These are phyloP conservation scores for Debaryomyces coudertii DNA, from an alignment of 1,139 yeast species.

Conservation along the genomic window DNA sequence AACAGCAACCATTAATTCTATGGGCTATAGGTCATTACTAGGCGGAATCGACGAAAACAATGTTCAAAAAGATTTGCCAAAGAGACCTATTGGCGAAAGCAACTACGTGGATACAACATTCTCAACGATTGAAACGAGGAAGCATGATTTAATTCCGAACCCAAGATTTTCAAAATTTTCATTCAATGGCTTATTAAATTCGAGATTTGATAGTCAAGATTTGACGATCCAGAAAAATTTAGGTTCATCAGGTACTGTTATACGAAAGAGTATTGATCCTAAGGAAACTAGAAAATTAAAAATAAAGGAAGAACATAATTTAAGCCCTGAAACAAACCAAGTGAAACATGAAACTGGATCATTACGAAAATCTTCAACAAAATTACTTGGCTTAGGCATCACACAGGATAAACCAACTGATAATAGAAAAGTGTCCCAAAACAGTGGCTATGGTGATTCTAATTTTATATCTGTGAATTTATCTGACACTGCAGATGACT, in stretches of 20 bases:
- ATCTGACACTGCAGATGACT: conserved; percentile 25
- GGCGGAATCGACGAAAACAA: conserved; percentile 27
- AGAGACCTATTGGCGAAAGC: conserved; percentile 8
- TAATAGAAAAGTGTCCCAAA: conserved; percentile 11
- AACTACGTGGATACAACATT: not conserved
- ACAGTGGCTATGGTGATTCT: conserved; percentile 5
- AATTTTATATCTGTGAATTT: conserved; percentile 29
- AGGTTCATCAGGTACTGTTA: conserved; percentile 36
- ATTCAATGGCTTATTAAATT: conserved; percentile 40
- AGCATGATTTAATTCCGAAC: conserved; percentile 40
- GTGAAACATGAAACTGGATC: conserved; percentile 18
- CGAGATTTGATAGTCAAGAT: conserved; percentile 33
- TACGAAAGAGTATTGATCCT: conserved; percentile 21
- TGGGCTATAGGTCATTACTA: conserved; percentile 29
- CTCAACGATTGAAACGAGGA: conserved; percentile 1
- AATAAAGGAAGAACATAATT: conserved; percentile 5
- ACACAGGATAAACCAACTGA: conserved; percentile 16
- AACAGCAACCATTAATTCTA: conserved; percentile 8
- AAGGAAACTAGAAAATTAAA: not conserved
- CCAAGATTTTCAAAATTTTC: conserved; percentile 50
- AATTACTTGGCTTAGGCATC: conserved; percentile 39
- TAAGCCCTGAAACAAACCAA: conserved; percentile 4
- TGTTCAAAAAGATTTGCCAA: conserved; percentile 2
- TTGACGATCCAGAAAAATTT: conserved; percentile 31
- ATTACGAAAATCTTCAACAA: conserved; percentile 29